Evolutionary conservation across 2,329 filamentous ascomycete species (phyloP), one percentile per base, ranked within the genome.

Genomic region (Septoria petroselini): DNA sequence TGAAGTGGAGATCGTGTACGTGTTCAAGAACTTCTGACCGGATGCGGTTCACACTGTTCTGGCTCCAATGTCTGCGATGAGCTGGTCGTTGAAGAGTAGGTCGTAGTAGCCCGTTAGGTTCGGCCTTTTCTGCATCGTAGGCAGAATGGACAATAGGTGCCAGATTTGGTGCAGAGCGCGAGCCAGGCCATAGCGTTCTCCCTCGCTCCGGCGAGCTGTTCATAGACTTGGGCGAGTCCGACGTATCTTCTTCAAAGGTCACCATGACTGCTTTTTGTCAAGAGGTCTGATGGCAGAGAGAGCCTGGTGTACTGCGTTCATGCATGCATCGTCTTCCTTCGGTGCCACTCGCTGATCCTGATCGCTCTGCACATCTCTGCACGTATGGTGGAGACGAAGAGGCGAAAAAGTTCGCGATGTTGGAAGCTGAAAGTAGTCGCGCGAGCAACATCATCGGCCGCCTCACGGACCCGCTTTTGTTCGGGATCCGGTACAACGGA

Each of bases 1-100:
- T 75, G 70, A 77, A 80, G 37, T 68, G 63, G 15, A 78, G 63
- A 12, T 61, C 48, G 45, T 61, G 61, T n/a, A 62, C 48, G 43
- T 63, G 61, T 21, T 52, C 53, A 9, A 55, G 18, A 15, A 47
- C 43, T 18, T 47, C 43, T 11, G 43, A 39, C 1, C 43, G 23
- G 5, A 47, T 35, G 6, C 35, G 43, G 18, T 27, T 30, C 25
- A 57, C 38, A 19, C 31, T 57, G 12, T 38, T 38, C 8, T 50
- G 40, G 25, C 54, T 58, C 52, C 51, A 55, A 23, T 45, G 50
- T 29, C 43, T 43, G 14, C 18, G 21, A 31, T 34, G 31, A 33
- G 18, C 23, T 4, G 43, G 34, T 39, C 34, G 27, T 23, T 27
- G 34, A 5, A 25, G 35, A 12, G 43, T 34, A 14, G 25, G 27